Percentiles rank a stretch among this genome's conserved stretches.
Conservation (phyloP, 805 yeast genomes). For the Wickerhamiella parazyma region DNA sequence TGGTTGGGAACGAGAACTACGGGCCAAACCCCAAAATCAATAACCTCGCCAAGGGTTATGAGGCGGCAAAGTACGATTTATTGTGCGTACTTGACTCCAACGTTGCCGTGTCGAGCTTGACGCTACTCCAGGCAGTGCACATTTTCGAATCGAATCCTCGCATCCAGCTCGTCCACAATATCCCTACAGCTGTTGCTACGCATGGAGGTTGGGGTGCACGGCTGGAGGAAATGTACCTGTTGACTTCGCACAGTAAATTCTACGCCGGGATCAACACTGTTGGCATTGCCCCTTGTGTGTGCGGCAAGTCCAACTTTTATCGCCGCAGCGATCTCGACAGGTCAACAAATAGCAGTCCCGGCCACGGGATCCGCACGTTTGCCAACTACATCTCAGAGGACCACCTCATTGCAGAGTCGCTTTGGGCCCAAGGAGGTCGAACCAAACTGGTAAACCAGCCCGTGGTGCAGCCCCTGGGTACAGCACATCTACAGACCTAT, state of each 20-base stretch:
- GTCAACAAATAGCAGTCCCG: constrained; percentile 22
- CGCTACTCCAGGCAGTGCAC: constrained; percentile 49
- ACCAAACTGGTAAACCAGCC: constrained; percentile 70
- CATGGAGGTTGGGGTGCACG: constrained; percentile 41
- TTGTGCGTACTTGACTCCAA: constrained; percentile 81
- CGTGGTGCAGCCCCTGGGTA: constrained; percentile 57
- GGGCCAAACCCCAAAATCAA: constrained; percentile 89
- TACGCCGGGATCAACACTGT: constrained; percentile 64
- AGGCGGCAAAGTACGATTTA: constrained; percentile 52
- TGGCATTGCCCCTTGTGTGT: constrained; percentile 75
- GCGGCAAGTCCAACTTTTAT: constrained; percentile 77
- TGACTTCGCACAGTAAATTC: constrained; percentile 75
- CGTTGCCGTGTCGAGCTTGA: constrained; percentile 59
- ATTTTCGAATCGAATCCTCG: constrained; percentile 28
- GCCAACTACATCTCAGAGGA: constrained; percentile 82
- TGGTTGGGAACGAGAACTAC: constrained; percentile 37
- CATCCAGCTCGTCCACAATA: constrained; percentile 65
- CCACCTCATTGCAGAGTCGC: constrained; percentile 77
- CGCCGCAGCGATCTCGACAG: constrained; percentile 42
- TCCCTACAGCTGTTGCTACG: constrained; percentile 34
- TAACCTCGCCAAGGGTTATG: constrained; percentile 71
- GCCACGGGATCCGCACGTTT: constrained; percentile 48
- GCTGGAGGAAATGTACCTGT: constrained; percentile 72
- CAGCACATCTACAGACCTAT: constrained; percentile 38
- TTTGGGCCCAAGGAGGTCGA: constrained; percentile 64